phyloP scores from a whole-genome alignment of 495 filamentous ascomycete species.

The Tuber indicum region DNA sequence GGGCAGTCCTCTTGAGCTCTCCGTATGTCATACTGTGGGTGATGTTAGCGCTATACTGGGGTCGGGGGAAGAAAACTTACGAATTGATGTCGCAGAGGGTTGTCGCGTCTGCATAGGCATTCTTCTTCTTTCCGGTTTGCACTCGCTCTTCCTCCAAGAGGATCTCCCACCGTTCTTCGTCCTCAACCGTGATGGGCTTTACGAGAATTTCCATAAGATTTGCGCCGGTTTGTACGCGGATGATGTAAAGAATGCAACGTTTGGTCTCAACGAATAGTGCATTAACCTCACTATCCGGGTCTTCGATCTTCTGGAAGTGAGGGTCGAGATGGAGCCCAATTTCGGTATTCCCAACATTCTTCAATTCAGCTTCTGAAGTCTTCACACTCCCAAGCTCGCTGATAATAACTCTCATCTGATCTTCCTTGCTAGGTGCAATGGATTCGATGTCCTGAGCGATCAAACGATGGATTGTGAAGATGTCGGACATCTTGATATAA shows the following conservation, averaged over 20 bases:
- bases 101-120: slow-evolving; percentile 86
- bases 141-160: slow-evolving; percentile 78
- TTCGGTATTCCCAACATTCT: slow-evolving; percentile 76
- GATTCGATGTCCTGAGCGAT: slow-evolving; percentile 68
- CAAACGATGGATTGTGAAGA: slow-evolving; percentile 91
- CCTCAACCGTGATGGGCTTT: slow-evolving; percentile 75
- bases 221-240: slow-evolving; percentile 84
- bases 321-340: slow-evolving; percentile 87
- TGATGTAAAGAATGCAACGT: slow-evolving; percentile 93
- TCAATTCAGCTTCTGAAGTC: slow-evolving; percentile 87
- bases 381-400: slow-evolving; percentile 91
- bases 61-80: slow-evolving; percentile 17
- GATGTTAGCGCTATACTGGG: slow-evolving; percentile 19
- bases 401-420: slow-evolving; percentile 83
- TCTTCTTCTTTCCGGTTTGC: slow-evolving; percentile 56
- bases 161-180: slow-evolving; percentile 78
- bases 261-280: slow-evolving; percentile 97
- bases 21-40: slow-evolving; percentile 67
- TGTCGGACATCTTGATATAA: slow-evolving; percentile 97
- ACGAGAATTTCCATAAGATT: slow-evolving; percentile 94
- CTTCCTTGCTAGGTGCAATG: slow-evolving; percentile 73
- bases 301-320: slow-evolving; percentile 83
- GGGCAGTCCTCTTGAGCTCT: slow-evolving; percentile 81
- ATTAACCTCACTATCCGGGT: slow-evolving; percentile 86
- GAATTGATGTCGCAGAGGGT: slow-evolving; percentile 72